Evolutionary conservation across 2,329 filamentous ascomycete genomes (phyloP).

Genomic region (Byssoonygena ceratinophila): DNA sequence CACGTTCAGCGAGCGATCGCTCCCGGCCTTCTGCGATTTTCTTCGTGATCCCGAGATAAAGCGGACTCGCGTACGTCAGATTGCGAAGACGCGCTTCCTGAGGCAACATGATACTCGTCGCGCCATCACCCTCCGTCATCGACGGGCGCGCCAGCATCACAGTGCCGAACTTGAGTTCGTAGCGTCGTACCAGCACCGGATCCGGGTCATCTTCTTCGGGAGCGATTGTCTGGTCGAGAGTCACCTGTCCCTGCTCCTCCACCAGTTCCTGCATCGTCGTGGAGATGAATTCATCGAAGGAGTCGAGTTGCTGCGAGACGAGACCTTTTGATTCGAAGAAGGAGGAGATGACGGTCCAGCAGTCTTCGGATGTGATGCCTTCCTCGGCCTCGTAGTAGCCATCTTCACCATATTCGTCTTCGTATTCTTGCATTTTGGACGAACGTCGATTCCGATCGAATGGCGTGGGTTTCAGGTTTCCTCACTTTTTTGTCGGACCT

Average conservation of each 20-base stretch:
- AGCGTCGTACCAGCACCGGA: slow-evolving; percentile 75
- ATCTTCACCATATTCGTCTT: slow-evolving; percentile 57
- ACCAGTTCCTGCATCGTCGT: slow-evolving; percentile 92
- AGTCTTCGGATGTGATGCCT: slow-evolving; percentile 88
- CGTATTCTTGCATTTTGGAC: slow-evolving; percentile 38
- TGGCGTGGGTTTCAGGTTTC: background rate
- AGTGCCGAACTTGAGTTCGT: slow-evolving; percentile 88
- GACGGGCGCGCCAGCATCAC: slow-evolving; percentile 82
- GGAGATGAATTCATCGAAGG: slow-evolving; percentile 92
- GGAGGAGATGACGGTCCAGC: slow-evolving; percentile 93
- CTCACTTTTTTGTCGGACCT: slow-evolving; percentile 5
- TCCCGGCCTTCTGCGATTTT: slow-evolving; percentile 76
- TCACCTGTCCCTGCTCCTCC: slow-evolving; percentile 79
- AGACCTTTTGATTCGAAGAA: slow-evolving; percentile 96
- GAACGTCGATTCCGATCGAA: background rate
- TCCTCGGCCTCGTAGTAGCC: slow-evolving; percentile 58
- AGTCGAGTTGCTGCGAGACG: slow-evolving; percentile 94
- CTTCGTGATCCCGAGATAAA: slow-evolving; percentile 81
- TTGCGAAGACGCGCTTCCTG: slow-evolving; percentile 95
- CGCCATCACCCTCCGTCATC: slow-evolving; percentile 86
- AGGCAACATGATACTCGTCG: slow-evolving; percentile 71
- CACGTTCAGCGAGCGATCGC: slow-evolving; percentile 59
- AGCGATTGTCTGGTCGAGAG: slow-evolving; percentile 85
- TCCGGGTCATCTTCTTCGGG: slow-evolving; percentile 60
- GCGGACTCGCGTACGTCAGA: slow-evolving; percentile 83